Evolutionary conservation across 352 stramenopile species (phyloP).

Genomic region (Phytophthora agathidicida): DNA sequence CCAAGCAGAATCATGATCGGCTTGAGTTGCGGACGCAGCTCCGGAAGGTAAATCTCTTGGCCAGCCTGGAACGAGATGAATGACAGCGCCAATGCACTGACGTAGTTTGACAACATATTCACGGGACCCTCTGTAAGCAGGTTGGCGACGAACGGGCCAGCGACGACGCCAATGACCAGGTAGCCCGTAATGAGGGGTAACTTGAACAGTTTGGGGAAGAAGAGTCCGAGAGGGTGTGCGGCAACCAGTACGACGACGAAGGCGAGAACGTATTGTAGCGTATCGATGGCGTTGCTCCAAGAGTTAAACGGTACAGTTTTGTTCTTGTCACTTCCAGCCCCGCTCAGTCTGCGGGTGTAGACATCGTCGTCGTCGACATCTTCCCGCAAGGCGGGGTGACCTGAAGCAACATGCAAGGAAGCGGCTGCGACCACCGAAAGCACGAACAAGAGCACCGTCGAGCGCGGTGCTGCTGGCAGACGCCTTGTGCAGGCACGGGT

Average conservation of each 20-base stretch:
- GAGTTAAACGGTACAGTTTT: constrained; percentile 54
- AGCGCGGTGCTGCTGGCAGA: constrained; percentile 6
- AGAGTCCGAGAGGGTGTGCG: constrained; percentile 60
- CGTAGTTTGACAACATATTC: constrained; percentile 47
- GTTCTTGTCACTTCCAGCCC: constrained; percentile 24
- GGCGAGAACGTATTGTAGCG: constrained; percentile 44
- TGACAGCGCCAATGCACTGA: constrained; percentile 65
- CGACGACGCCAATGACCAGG: constrained; percentile 58
- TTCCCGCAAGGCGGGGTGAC: constrained; percentile 16
- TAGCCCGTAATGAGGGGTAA: constrained; percentile 75
- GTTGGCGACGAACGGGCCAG: constrained; percentile 59
- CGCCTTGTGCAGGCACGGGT: constrained; percentile 7
- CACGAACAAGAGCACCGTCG: constrained; percentile 11
- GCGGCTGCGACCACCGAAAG: constrained; percentile 21
- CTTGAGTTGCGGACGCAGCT: constrained; percentile 62
- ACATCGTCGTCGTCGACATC: constrained; percentile 12
- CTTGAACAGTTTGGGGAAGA: constrained; percentile 62
- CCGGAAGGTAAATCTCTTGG: constrained; percentile 68
- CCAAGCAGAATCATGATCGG: constrained; percentile 56
- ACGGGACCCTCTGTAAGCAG: constrained; percentile 43
- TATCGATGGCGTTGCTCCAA: constrained; percentile 41
- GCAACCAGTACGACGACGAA: constrained; percentile 65
- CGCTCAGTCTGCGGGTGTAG: constrained; percentile 19
- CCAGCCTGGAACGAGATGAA: constrained; percentile 80
- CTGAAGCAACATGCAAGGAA: constrained; percentile 19